Evolutionary conservation across 768 basidiomycete genomes (phyloP).

Genomic region (Rhodotorula sphaerocarpa): DNA sequence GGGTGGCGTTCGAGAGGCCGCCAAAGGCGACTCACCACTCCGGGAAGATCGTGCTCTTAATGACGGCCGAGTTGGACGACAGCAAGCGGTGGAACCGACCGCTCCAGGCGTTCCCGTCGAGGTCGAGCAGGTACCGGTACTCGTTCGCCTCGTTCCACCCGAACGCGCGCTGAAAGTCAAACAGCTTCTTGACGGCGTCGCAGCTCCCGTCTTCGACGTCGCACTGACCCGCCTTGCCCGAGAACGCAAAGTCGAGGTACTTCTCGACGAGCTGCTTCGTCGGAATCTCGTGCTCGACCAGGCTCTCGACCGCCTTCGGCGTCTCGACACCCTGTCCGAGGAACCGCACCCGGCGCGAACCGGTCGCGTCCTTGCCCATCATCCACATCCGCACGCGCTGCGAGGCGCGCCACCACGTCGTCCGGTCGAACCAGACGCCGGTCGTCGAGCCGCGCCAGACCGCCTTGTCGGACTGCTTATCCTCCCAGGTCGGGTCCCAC

Average conservation of each 20-base stretch:
- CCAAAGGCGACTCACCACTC: constrained; percentile 43
- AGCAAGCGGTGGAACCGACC: constrained; percentile 39
- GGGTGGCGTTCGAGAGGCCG: not conserved
- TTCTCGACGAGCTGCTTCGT: constrained; percentile 55
- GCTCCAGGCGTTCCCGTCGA: constrained; percentile 60
- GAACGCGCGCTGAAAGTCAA: constrained; percentile 63
- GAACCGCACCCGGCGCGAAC: constrained; percentile 30
- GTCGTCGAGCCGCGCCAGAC: constrained; percentile 98
- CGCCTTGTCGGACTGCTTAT: constrained; percentile 64
- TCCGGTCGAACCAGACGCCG: constrained; percentile 55
- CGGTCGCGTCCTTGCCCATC: constrained; percentile 37
- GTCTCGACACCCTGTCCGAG: constrained; percentile 26
- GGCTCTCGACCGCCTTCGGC: constrained; percentile 13
- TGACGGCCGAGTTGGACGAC: constrained; percentile 43
- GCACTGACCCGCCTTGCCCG: constrained; percentile 61
- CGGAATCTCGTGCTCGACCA: constrained; percentile 31
- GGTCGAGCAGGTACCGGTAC: constrained; percentile 84
- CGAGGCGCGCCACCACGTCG: constrained; percentile 49
- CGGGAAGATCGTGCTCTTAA: constrained; percentile 44
- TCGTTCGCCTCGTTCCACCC: constrained; percentile 73
- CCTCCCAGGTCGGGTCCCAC: constrained; percentile 81
- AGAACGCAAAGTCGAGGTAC: constrained; percentile 82
- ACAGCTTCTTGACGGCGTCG: constrained; percentile 43
- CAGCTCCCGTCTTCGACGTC: constrained; percentile 60
- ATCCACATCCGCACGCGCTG: constrained; percentile 50